These are phyloP conservation scores for Coniochaeta pulveracea DNA, from an alignment of 2,329 filamentous ascomycete species.

Conservation along the genomic window DNA sequence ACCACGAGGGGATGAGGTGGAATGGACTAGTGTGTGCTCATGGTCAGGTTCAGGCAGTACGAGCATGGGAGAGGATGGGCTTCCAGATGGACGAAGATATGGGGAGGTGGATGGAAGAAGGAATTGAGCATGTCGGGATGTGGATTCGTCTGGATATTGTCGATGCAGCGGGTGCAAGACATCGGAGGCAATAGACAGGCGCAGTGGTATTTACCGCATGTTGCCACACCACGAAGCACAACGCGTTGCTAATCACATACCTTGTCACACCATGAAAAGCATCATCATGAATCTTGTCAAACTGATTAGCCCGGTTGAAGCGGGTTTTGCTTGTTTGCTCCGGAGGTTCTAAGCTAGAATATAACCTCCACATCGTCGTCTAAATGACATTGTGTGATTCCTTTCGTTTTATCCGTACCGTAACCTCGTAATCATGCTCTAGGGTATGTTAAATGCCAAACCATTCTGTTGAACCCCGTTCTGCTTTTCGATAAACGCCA, in stretches of 20 bases:
- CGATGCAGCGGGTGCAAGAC: too few species aligned
- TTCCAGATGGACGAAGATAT: slow-evolving; percentile 63
- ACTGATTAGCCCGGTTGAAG: slow-evolving; percentile 4
- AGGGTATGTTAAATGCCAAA: slow-evolving; percentile 6
- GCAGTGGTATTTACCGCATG: too few species aligned
- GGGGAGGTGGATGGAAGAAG: slow-evolving; percentile 74
- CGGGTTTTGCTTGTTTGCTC: slow-evolving; percentile 1
- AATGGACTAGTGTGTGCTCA: slow-evolving; percentile 68
- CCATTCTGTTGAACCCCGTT: neutral
- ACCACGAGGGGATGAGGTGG: slow-evolving; percentile 49
- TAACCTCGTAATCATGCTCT: neutral
- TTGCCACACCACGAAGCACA: too few species aligned
- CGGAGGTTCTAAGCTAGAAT: slow-evolving; percentile 1
- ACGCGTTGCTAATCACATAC: too few species aligned
- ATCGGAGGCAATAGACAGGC: too few species aligned
- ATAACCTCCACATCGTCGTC: slow-evolving; percentile 1
- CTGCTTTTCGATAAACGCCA: slow-evolving; percentile 4
- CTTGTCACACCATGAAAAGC: too few species aligned
- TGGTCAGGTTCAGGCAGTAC: slow-evolving; percentile 57
- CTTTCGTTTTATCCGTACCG: slow-evolving; percentile 2
- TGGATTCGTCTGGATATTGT: too few species aligned
- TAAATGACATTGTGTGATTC: slow-evolving; percentile 1
- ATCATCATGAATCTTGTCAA: neutral
- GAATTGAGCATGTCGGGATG: slow-evolving; percentile 80
- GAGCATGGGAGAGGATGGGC: slow-evolving; percentile 59